Conservation (phyloP, 106 monocot genomes). For the Dioscorea dumetorum region DNA sequence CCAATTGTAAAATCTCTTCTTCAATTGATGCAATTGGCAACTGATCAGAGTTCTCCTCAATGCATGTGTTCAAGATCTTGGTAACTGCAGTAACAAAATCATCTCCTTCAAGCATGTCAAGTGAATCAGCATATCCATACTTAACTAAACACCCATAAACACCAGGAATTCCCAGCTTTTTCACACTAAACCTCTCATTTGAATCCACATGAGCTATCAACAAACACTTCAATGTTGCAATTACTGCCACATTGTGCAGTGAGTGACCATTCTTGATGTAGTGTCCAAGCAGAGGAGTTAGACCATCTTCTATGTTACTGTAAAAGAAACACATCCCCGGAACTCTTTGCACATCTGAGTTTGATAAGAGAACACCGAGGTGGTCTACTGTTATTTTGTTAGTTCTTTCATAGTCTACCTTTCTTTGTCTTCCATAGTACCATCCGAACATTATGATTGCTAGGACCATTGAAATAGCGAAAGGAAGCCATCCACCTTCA, state of each 20-base stretch:
- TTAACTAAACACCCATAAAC: slow-evolving; percentile 51
- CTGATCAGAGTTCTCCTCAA: slow-evolving; percentile 17
- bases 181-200: slow-evolving; percentile 32
- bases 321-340: slow-evolving; percentile 76
- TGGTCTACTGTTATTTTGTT: slow-evolving; percentile 41
- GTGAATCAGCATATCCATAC: slow-evolving; percentile 57
- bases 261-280: slow-evolving; percentile 47
- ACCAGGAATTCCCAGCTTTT: slow-evolving; percentile 34
- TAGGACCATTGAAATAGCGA: slow-evolving; percentile 54
- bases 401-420: slow-evolving; percentile 43
- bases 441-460: slow-evolving; percentile 65
- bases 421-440: slow-evolving; percentile 66
- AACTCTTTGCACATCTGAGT: slow-evolving; percentile 29
- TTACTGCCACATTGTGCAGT: slow-evolving; percentile 48
- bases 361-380: slow-evolving; percentile 27
- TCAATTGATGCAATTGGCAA: neutral
- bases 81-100: slow-evolving; percentile 44
- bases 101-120: slow-evolving; percentile 22
- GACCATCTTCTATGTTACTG: slow-evolving; percentile 54
- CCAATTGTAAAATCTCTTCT: slow-evolving; percentile 33
- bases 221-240: slow-evolving; percentile 44
- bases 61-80: slow-evolving; percentile 16
- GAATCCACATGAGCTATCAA: slow-evolving; percentile 44
- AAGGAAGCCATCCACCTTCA: slow-evolving; percentile 77
- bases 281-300: slow-evolving; percentile 58